phyloP scores from a whole-genome alignment of 768 basidiomycete genomes.

The Neoboletus brunneissimus region DNA sequence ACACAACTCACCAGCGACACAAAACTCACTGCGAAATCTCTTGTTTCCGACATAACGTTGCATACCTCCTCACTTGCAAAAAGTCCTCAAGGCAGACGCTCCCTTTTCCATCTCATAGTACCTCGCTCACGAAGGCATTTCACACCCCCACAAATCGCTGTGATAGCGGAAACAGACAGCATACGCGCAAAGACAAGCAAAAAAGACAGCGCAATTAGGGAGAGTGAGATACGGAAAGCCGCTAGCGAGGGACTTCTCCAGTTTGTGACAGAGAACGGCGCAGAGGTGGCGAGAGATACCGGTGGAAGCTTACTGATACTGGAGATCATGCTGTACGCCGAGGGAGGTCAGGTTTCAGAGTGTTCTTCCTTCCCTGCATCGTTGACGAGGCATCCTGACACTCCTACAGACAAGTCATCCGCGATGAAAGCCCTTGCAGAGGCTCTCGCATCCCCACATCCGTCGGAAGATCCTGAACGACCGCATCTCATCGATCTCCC shows the following conservation, averaged over 20 bases:
- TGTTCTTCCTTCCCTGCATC: constrained; percentile 8
- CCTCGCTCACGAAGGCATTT: constrained; percentile 86
- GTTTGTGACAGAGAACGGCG: constrained; percentile 64
- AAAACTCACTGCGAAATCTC: constrained; percentile 78
- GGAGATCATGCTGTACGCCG: constrained; percentile 82
- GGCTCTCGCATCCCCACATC: constrained; percentile 55
- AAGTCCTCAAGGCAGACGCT: constrained; percentile 73
- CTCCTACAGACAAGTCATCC: constrained; percentile 61
- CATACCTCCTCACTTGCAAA: constrained; percentile 55
- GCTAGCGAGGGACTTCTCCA: constrained; percentile 74
- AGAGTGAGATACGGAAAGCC: constrained; percentile 67
- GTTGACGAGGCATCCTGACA: background rate
- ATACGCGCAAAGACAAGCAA: constrained; percentile 77
- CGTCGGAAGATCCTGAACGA: constrained; percentile 44
- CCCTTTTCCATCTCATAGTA: constrained; percentile 77
- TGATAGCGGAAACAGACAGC: constrained; percentile 71
- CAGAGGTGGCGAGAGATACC: constrained; percentile 64
- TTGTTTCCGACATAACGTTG: constrained; percentile 66
- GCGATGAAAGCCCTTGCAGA: constrained; percentile 61
- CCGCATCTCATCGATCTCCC: constrained; percentile 78
- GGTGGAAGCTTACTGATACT: constrained; percentile 75
- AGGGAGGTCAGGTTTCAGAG: constrained; percentile 69
- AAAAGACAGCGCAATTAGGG: constrained; percentile 62
- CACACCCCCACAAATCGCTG: constrained; percentile 73
- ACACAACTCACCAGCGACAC: constrained; percentile 63